These are phyloP conservation scores for Daldinia concentrica DNA, from an alignment of 495 filamentous ascomycete species.

Conservation along the genomic window DNA sequence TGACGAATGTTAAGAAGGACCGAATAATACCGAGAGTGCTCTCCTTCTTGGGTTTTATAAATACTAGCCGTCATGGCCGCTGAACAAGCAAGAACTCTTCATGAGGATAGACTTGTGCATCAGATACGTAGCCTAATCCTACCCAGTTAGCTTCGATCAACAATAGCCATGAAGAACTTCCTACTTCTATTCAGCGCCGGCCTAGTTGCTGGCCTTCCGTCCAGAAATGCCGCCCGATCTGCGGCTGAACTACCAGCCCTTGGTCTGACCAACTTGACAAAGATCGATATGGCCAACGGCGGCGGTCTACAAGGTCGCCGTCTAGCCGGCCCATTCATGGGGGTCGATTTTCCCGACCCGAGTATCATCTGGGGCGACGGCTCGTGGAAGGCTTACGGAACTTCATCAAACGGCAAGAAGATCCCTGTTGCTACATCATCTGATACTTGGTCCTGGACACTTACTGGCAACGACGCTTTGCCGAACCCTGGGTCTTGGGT, in stretches of 20 bases:
- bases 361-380: conserved; percentile 45
- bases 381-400: conserved; percentile 48
- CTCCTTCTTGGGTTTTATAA: conserved; percentile 18
- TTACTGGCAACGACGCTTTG: conserved; percentile 40
- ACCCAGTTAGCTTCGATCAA: neutral
- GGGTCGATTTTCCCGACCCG: conserved; percentile 47
- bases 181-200: conserved; percentile 37
- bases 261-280: conserved; percentile 44
- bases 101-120: neutral
- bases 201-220: conserved; percentile 37
- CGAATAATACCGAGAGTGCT: conserved; percentile 25
- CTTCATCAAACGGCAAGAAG: conserved; percentile 40
- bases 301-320: conserved; percentile 33
- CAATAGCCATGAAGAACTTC: conserved; percentile 39
- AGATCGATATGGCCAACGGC: conserved; percentile 31
- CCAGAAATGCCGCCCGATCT: conserved; percentile 12
- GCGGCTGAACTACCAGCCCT: conserved; percentile 34
- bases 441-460: conserved; percentile 43
- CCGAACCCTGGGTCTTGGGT: conserved; percentile 45
- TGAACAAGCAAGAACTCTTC: neutral
- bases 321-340: conserved; percentile 37
- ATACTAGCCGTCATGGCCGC: conserved; percentile 11
- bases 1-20: conserved; percentile 17
- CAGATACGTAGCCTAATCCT: neutral
- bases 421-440: conserved; percentile 46